Conservation (phyloP, 1,284 basidiomycete genomes). For the Phellopilus nigrolimitatus region DNA sequence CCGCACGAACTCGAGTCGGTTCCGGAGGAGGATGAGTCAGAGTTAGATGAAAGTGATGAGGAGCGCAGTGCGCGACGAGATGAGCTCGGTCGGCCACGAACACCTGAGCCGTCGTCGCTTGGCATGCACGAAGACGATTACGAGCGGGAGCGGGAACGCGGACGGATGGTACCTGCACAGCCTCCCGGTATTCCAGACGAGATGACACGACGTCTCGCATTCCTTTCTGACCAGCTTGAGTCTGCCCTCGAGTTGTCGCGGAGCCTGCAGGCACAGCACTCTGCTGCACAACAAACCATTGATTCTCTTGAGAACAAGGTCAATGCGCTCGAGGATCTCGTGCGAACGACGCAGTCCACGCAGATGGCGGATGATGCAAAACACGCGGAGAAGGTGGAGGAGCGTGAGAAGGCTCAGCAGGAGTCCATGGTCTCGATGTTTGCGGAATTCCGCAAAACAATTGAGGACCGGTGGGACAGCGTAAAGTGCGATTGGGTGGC, state of each 20-base stretch:
- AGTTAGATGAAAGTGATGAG: constrained; percentile 43
- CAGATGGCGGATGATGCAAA: constrained; percentile 39
- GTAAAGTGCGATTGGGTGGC: constrained; percentile 79
- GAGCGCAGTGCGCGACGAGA: constrained; percentile 45
- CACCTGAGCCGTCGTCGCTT: constrained; percentile 69
- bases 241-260: constrained; percentile 73
- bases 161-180: constrained; percentile 22
- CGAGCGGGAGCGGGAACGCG: constrained; percentile 14
- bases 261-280: constrained; percentile 74
- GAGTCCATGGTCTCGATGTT: constrained; percentile 47
- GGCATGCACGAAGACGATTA: constrained; percentile 53
- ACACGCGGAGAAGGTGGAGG: constrained; percentile 38
- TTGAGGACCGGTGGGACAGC: constrained; percentile 74
- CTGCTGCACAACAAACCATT: constrained; percentile 76
- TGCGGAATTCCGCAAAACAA: constrained; percentile 60
- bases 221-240: constrained; percentile 72
- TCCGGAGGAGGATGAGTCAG: constrained; percentile 70
- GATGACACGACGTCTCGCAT: constrained; percentile 66
- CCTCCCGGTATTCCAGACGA: constrained; percentile 44
- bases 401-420: constrained; percentile 36
- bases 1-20: constrained; percentile 69
- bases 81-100: constrained; percentile 62
- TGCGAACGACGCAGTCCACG: constrained; percentile 41
- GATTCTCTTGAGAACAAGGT: constrained; percentile 70
- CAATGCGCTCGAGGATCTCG: constrained; percentile 48